These are phyloP conservation scores for Meyerozyma sp. DNA, from an alignment of 1,139 yeast genomes.

Conservation along the genomic window DNA sequence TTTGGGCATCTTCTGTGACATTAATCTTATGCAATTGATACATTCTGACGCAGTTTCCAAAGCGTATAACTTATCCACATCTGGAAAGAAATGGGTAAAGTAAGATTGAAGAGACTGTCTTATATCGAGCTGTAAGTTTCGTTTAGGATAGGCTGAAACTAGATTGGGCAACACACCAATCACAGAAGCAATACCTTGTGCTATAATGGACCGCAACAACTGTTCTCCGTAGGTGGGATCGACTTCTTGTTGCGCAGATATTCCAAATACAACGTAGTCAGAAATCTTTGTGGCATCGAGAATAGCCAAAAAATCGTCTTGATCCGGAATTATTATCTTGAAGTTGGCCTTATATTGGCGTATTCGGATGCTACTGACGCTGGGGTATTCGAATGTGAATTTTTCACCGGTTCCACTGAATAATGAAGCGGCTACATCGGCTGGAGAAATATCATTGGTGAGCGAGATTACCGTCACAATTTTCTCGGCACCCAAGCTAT, in stretches of 20 bases:
- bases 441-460: constrained; percentile 63
- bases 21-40: constrained; percentile 59
- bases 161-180: constrained; percentile 80
- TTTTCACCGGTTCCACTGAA: constrained; percentile 31
- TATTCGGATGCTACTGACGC: constrained; percentile 46
- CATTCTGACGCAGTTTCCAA: constrained; percentile 67
- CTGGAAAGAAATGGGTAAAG: constrained; percentile 87
- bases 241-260: constrained; percentile 83
- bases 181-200: constrained; percentile 87
- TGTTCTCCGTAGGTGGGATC: constrained; percentile 79
- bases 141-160: constrained; percentile 60
- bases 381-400: constrained; percentile 35
- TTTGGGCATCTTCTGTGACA: constrained; percentile 86
- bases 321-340: constrained; percentile 72
- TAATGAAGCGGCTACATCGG: constrained; percentile 50
- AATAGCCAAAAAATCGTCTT: constrained; percentile 58
- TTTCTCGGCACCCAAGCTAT: constrained; percentile 72
- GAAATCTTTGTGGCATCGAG: constrained; percentile 86
- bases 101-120: constrained; percentile 77
- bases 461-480: constrained; percentile 77
- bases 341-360: constrained; percentile 70
- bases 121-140: constrained; percentile 72
- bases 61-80: constrained; percentile 70
- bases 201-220: constrained; percentile 76
- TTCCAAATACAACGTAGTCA: constrained; percentile 81